Base-by-base conservation (phyloP, 768 basidiomycete species). In the Leccinum obscurum region DNA sequence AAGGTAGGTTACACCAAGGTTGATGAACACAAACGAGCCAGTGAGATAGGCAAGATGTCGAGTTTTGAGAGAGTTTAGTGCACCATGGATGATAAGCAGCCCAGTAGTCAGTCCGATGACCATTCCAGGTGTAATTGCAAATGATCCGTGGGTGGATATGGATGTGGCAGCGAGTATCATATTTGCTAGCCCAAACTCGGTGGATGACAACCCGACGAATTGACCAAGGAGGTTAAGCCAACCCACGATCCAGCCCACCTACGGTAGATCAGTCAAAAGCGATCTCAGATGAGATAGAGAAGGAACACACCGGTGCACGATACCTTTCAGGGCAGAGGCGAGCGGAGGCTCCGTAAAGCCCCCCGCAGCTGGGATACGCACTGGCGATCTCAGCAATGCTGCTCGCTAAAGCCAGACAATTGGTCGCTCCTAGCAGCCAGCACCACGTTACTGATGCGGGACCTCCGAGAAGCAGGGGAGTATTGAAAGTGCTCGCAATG, bases 301-400 rank as follows among this genome's bases (percentile, higher is more conserved):
- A 35, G 6, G 17, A 26, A 67, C 75, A 34, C 66, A 87, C 89
- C 69, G 77, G 83, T 41, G 89, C 84, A 55, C 89, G 84, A 67
- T 89, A 80, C 58, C 72, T 80, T 63, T 77, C 80, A 0, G 89
- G 90, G 6, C 85, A 84, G 9, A 90, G 76, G 67, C 85, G 84
- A n/a, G 89, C 88, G 28, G 89, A 90, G 3, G 90, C 90, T n/a
- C 89, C 89, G 65, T 91, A 91, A 3, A 71, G 54, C 9, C 64
- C 71, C 6, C 70, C 70, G 15, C 70, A 72, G 9, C 71, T 74
- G 44, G 71, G 71, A 63, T 69, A 72, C 3, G 73, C 71, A 5
- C 72, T 74, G 61, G 68, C 72, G 9, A 74, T 39, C 59, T 74
- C 73, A 3, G 73, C 35, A 26, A 74, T 65, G 13, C 74, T 75